A percentile compares a stretch with the other conserved stretches of the same genome.
phyloP scores from a whole-genome alignment of 2,329 filamentous ascomycete species.

The Myriosclerotinia duriaeana region DNA sequence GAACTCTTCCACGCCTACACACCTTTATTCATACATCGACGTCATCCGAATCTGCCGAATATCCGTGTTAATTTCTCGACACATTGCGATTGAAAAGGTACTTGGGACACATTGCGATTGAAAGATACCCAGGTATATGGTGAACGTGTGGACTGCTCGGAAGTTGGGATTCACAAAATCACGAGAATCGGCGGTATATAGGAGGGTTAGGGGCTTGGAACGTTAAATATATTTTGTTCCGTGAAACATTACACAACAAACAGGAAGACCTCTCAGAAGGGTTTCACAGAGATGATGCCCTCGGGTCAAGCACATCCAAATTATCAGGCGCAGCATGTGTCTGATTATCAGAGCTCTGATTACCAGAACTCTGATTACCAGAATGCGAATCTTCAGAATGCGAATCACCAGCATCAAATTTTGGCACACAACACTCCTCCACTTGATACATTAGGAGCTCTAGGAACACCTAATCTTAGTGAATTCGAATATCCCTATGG shows the following conservation, averaged over 20 bases:
- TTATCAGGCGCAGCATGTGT: not conserved
- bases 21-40: not conserved
- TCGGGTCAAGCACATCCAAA: slow-evolving; percentile 9
- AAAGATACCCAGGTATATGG: not conserved
- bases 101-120: not conserved
- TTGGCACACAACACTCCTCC: slow-evolving; percentile 28
- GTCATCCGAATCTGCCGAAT: slow-evolving; percentile 11
- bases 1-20: not conserved
- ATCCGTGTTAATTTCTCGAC: not conserved
- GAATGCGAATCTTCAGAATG: slow-evolving; percentile 9
- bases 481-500: slow-evolving; percentile 55
- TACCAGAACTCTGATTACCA: not conserved
- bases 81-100: not conserved
- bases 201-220: slow-evolving; percentile 1
- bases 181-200: slow-evolving; percentile 27
- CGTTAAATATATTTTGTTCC: slow-evolving; percentile 9
- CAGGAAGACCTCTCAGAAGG: not conserved
- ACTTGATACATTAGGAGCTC: slow-evolving; percentile 32
- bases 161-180: not conserved
- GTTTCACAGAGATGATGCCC: slow-evolving; percentile 11
- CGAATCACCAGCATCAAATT: slow-evolving; percentile 1
- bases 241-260: slow-evolving; percentile 1
- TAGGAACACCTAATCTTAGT: slow-evolving; percentile 45
- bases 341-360: not conserved
- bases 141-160: not conserved